Evolutionary conservation across 352 stramenopile species (phyloP).

Genomic region (Peronospora belbahrii): DNA sequence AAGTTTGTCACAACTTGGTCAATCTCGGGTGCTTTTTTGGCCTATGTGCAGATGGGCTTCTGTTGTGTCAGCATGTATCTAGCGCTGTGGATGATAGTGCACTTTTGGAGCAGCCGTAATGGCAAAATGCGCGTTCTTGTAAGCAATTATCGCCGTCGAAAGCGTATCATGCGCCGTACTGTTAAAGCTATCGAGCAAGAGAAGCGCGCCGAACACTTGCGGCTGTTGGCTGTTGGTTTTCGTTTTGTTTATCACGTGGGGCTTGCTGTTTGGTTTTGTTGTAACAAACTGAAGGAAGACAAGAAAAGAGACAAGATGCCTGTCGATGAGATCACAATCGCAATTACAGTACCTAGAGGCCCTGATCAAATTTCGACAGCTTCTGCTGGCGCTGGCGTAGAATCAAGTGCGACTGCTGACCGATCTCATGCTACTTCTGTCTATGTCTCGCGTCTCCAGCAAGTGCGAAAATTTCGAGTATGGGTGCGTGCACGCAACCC

Average conservation of each 20-base stretch:
- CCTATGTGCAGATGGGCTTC: constrained; percentile 67
- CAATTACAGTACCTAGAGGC: constrained; percentile 12
- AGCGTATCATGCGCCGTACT: constrained; percentile 44
- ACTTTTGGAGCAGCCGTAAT: constrained; percentile 80
- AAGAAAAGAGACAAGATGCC: constrained; percentile 15
- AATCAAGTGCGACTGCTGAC: constrained; percentile 1
- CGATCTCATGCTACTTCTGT: constrained; percentile 11
- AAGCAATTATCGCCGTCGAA: constrained; percentile 62
- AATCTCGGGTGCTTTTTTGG: constrained; percentile 51
- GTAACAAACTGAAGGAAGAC: constrained; percentile 12
- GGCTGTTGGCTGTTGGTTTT: constrained; percentile 70
- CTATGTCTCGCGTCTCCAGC: constrained; percentile 25
- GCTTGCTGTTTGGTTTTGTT: constrained; percentile 28
- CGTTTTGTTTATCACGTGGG: constrained; percentile 59
- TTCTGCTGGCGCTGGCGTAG: constrained; percentile 2
- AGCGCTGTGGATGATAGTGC: constrained; percentile 54
- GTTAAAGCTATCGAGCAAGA: constrained; percentile 44
- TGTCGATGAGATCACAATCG: constrained; percentile 24
- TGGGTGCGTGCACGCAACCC: constrained; percentile 38
- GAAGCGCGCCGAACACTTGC: constrained; percentile 58
- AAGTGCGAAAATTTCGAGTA: constrained; percentile 34
- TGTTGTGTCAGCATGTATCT: constrained; percentile 54
- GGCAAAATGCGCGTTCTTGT: constrained; percentile 66
- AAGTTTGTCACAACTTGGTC: constrained; percentile 51
- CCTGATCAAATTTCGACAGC: constrained; percentile 5